Evolutionary conservation across 2,329 filamentous ascomycete genomes (phyloP).

Genomic region (Monosporascus cannonballus): DNA sequence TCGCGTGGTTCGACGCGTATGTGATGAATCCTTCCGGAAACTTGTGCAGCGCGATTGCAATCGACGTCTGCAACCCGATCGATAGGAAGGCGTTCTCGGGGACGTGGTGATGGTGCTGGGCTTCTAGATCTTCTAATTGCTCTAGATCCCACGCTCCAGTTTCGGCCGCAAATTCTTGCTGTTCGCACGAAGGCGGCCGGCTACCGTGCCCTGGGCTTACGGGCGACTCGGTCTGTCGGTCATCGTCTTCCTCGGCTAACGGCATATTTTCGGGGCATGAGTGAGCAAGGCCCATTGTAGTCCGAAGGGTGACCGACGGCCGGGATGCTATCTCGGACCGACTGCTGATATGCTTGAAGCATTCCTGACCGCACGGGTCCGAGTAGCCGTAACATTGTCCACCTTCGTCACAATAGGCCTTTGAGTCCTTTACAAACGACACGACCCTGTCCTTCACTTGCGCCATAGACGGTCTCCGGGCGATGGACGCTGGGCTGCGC

Average conservation of each 20-base stretch:
- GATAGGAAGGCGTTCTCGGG: constrained; percentile 89
- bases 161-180: constrained; percentile 20
- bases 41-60: constrained; percentile 94
- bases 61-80: constrained; percentile 91
- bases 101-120: constrained; percentile 84
- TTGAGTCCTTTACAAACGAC: constrained; percentile 61
- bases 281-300: constrained; percentile 32
- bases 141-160: constrained; percentile 17
- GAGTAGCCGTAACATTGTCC: constrained; percentile 60
- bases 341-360: constrained; percentile 51
- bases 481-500: constrained; percentile 21
- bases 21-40: constrained; percentile 85
- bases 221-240: constrained; percentile 11
- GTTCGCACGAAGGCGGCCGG: constrained; percentile 27
- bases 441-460: constrained; percentile 51
- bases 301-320: constrained; percentile 33
- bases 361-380: constrained; percentile 60
- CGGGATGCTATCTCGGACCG: constrained; percentile 30
- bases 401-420: constrained; percentile 53
- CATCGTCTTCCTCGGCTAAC: constrained; percentile 23
- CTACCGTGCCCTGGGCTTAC: constrained; percentile 18
- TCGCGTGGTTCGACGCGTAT: constrained; percentile 95
- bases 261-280: constrained; percentile 14
- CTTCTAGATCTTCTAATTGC: constrained; percentile 36
- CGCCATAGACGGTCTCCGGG: constrained; percentile 47